Evolutionary conservation across 805 yeast species (phyloP), one percentile per base, ranked within the genome.

Genomic region (Vanderwaltozyma yarrowii): DNA sequence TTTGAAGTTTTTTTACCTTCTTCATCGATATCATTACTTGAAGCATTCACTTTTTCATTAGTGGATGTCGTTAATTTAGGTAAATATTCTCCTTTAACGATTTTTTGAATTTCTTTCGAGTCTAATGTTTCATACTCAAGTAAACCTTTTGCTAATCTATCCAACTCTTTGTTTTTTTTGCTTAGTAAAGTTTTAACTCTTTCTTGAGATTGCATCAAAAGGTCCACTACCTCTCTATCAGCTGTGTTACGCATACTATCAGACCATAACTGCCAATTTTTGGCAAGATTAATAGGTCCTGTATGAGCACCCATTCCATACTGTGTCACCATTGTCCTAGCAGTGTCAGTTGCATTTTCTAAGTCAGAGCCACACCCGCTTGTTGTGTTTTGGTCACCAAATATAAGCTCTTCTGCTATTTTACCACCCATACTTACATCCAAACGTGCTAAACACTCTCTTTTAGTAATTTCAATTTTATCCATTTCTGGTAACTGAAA

Each of bases 401-500:
- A 82, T 37, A 82, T 70, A 71, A 83, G 69, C 56, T 87, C 96
- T 66, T 88, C 97, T 25, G 97, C 97, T 42, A 85, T 78, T 59
- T 86, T 87, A 44, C 97, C 97, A 40, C 97, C 97, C 96, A 88
- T 88, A 58, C 95, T 85, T 33, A 88, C 97, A 60, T 89, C 97
- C 47, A 88, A 64, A 44, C 92, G 69, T 0, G 96, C 95, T 46
- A 80, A 69, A 56, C 95, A 83, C 61, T 89, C 96, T 43, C 70
- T 74, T 58, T 74, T 80, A 29, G 95, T 84, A 64, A 84, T 81
- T 54, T 88, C 96, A 44, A 82, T 86, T 66, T 89, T 87, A 64
- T 88, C 97, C 87, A 87, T 85, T 57, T 89, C 96, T 4, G 96
- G 97, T 45, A 88, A 73, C 60, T 87, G 96, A 73, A 87, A 88